A percentile compares a stretch with the other conserved stretches of the same genome.
Evolutionary conservation across 441 rosid genomes (phyloP).

Genomic region (Macaranga tanarius): DNA sequence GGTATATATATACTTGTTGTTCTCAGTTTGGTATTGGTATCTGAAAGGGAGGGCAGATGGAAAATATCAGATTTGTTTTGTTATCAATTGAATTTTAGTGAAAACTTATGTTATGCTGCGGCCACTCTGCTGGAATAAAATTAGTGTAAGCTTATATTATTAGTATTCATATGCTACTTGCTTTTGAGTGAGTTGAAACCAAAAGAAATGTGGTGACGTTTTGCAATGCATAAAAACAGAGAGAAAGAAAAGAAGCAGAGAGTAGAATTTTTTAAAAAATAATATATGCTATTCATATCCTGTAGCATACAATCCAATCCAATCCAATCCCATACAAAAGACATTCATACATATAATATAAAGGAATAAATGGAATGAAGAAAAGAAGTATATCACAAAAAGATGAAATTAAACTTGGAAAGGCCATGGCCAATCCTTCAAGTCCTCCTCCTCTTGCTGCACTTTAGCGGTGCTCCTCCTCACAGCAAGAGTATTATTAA

Average conservation of each 20-base stretch:
- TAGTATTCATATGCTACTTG: too few species aligned
- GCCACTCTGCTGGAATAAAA: too few species aligned
- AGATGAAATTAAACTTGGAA: constrained; percentile 52
- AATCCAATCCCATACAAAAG: background rate
- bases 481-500: constrained; percentile 16
- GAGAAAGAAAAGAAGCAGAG: background rate
- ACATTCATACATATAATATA: background rate
- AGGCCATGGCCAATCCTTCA: constrained; percentile 88
- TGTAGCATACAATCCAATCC: background rate
- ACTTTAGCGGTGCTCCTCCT: constrained; percentile 50
- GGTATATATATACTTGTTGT: too few species aligned
- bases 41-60: too few species aligned
- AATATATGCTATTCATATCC: background rate
- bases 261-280: background rate
- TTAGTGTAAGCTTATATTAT: too few species aligned
- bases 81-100: too few species aligned
- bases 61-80: too few species aligned
- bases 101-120: too few species aligned
- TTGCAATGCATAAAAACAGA: background rate
- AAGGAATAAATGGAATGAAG: background rate
- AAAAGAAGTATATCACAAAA: background rate
- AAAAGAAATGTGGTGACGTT: too few species aligned
- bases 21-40: too few species aligned
- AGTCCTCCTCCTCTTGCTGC: constrained; percentile 60
- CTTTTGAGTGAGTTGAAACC: too few species aligned